Base-by-base conservation (phyloP, 2,329 filamentous ascomycete species). In the Colletotrichum spinosum region DNA sequence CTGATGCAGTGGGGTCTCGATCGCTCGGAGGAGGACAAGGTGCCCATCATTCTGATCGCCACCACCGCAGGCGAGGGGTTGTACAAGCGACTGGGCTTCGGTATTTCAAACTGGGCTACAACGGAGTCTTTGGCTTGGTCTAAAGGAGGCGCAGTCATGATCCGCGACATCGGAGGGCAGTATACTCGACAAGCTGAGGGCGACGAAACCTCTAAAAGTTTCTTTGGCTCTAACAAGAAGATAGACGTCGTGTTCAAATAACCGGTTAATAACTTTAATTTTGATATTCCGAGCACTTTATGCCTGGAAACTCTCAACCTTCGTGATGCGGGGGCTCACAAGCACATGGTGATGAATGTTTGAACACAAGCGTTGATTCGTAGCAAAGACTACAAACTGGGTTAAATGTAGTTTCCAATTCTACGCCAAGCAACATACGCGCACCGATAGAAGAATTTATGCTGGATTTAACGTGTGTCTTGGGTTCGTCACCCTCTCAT, bases 1-100 rank as follows among this genome's bases (percentile, higher is more conserved):
- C 8, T 57, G 44, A 35, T 49, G 35, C 44, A 41, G 45, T 57
- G 54, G 54, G 54, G 54, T 2, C 15, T 57, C 9, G 54, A 57
- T 13, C 54, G 54, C 6, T 38, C 54, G n/a, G 37, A 12, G 4
- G 54, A 49, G 15, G 44, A 57, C 34, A 34, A 57, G 5, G 44
- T 48, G 11, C 37, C 37, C 8, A 41, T 57, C 11, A 41, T 39
- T 9, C 12, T 57, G 35, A 39, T 57, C 54, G 44, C 54, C 5
- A 39, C 44, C 4, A 25, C 44, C 5, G n/a, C 7, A 6, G 54
- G 54, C 0, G 44, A 49, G 44, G 44, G 35, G 3, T 25, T 57
- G 7, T 57, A 57, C 54, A 41, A n/a, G 12, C 42, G 42, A 25
- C 11, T 57, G 35, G 54, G 54, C 6, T 57, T 57, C 4, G 9